Conservation (phyloP, 2,329 filamentous ascomycete genomes). For the Dryadomyces quercivorus region DNA sequence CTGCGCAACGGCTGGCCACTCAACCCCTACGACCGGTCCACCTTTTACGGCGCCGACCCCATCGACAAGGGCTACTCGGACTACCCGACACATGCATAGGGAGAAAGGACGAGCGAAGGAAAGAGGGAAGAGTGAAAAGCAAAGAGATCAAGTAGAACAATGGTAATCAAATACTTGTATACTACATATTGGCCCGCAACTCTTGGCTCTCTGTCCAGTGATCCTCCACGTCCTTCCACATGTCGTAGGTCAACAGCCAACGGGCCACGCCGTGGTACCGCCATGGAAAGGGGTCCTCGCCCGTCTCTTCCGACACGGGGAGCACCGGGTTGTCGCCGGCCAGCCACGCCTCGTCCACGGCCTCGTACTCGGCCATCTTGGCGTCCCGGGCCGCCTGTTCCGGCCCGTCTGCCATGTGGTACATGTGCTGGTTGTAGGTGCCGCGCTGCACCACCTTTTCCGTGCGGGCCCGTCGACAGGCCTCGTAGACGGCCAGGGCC, state of each 20-base stretch:
- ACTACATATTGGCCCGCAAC: slow-evolving; percentile 1
- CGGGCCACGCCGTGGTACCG: slow-evolving; percentile 10
- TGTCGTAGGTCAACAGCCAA: slow-evolving; percentile 12
- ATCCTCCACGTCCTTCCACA: slow-evolving; percentile 9
- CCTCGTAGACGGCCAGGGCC: slow-evolving; percentile 9
- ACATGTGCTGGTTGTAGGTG: slow-evolving; percentile 11
- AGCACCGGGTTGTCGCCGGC: neutral
- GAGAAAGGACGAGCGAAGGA: slow-evolving; percentile 5
- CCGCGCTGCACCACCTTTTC: slow-evolving; percentile 9
- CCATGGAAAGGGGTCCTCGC: slow-evolving; percentile 11
- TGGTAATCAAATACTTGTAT: neutral
- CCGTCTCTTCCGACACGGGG: slow-evolving; percentile 4
- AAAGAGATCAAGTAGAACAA: neutral
- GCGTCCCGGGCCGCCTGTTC: slow-evolving; percentile 8
- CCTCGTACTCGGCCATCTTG: slow-evolving; percentile 1
- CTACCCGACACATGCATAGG: slow-evolving; percentile 16
- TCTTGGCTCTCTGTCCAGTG: neutral
- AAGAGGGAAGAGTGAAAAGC: neutral
- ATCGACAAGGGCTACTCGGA: slow-evolving; percentile 26
- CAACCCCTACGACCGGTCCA: slow-evolving; percentile 22
- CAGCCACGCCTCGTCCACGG: slow-evolving; percentile 5
- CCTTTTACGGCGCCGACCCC: slow-evolving; percentile 25
- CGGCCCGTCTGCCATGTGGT: slow-evolving; percentile 11
- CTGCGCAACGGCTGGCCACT: slow-evolving; percentile 24
- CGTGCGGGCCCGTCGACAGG: slow-evolving; percentile 8